Base-by-base conservation (phyloP, 2,329 filamentous ascomycete genomes). In the Alternaria sp. region DNA sequence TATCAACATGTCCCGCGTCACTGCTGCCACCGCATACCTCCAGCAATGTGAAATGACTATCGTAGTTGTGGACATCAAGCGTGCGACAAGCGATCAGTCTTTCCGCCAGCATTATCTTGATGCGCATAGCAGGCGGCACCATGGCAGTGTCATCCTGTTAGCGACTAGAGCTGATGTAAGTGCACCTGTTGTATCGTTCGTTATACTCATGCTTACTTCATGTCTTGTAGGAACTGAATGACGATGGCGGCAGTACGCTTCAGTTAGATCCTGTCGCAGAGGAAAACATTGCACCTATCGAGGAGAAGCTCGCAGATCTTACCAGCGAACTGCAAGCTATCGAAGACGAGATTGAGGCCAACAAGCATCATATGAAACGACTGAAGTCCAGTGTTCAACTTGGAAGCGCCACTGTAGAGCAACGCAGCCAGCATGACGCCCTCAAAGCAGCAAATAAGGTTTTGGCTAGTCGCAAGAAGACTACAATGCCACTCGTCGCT, bases 101-200 rank as follows among this genome's bases (percentile, higher is more conserved):
- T 61, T 72, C 5, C 52, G 62, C 0, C 41, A 61, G 5, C 59
- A 68, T 5, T 51, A 63, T 3, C 40, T 65, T 1, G 67, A 69
- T 9, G 65, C 69, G 1, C 64, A 59, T 27, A 54, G 63, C 7
- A 52, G 70, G 25, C 51, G 64, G 38, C 46, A 63, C 2, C 55
- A 57, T n/a, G 68, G 68, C 11, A 72, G 60, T 20, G 62, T 68
- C 3, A 69, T 73, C 4, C 34, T 73, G 4, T 66, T 73, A 0
- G 54, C 36, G 2, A 74, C 70, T 0, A 49, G 58, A 11, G 65
- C 70, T 4, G 70, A 73, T 58, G 66, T 60, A 43, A 36, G 53
- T 20, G 22, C 4, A 11, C 20, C 32, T 5, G 1, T 5, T 11
- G 5, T 11, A 10, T 56, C 2, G 27, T 30, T 51, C 1, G 10